These are phyloP conservation scores for Radiomyces spectabilis DNA, from an alignment of 192 early-diverging fungal species.

Conservation along the genomic window DNA sequence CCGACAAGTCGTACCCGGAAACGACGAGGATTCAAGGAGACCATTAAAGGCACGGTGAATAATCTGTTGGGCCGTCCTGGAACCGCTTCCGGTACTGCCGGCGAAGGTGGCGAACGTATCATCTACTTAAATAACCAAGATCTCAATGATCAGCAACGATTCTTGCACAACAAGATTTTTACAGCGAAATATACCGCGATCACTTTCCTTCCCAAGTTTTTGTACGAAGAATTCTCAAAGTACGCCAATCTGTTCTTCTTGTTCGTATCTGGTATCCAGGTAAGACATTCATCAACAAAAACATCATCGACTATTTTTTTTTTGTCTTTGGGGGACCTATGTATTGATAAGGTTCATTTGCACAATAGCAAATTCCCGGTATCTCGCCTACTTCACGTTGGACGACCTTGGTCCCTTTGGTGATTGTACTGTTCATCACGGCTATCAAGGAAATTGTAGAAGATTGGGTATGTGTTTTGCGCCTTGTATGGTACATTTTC, in stretches of 20 bases:
- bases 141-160: constrained; percentile 74
- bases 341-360: no score
- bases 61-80: neutral
- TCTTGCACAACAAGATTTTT: constrained; percentile 86
- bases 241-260: constrained; percentile 99
- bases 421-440: constrained; percentile 80
- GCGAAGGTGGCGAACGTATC: constrained; percentile 42
- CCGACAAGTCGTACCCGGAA: neutral
- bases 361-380: constrained; percentile 92
- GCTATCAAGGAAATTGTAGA: constrained; percentile 93
- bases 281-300: constrained; percentile 21
- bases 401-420: constrained; percentile 79
- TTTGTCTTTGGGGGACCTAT: neutral
- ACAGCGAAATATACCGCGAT: constrained; percentile 93
- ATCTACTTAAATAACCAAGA: constrained; percentile 86
- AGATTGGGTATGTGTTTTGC: constrained; percentile 64
- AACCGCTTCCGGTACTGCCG: constrained; percentile 5
- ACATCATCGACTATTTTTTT: neutral
- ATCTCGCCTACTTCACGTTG: constrained; percentile 89
- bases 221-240: constrained; percentile 96
- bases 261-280: constrained; percentile 93
- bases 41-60: neutral
- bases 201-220: constrained; percentile 93
- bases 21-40: neutral
- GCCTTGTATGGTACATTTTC: no score